These are phyloP conservation scores for Paracoccidioides lutzii DNA, from an alignment of 2,329 filamentous ascomycete genomes.

Conservation along the genomic window DNA sequence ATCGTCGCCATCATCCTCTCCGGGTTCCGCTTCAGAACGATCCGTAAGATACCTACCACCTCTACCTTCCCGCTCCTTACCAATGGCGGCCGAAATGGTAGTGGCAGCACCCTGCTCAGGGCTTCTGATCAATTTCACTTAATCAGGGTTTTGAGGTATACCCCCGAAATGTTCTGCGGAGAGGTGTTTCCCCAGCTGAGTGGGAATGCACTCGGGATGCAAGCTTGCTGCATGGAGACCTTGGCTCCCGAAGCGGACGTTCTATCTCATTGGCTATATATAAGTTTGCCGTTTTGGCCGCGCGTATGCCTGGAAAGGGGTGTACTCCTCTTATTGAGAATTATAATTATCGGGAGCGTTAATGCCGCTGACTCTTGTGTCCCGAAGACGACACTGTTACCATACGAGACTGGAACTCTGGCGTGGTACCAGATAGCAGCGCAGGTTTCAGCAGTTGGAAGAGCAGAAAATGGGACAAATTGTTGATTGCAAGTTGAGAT, in stretches of 20 bases:
- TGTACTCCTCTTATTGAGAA: slow-evolving; percentile 23
- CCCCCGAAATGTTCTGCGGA: background rate
- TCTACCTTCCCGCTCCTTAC: slow-evolving; percentile 19
- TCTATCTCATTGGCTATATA: slow-evolving; percentile 41
- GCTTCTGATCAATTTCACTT: slow-evolving; percentile 19
- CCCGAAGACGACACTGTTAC: slow-evolving; percentile 34
- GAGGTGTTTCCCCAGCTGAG: background rate
- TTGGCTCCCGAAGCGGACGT: slow-evolving; percentile 31
- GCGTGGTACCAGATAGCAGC: slow-evolving; percentile 15
- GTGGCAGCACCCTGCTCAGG: slow-evolving; percentile 30
- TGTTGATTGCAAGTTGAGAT: slow-evolving; percentile 20
- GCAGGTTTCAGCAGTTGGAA: slow-evolving; percentile 17
- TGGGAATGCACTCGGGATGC: background rate
- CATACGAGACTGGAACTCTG: slow-evolving; percentile 35
- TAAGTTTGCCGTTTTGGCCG: slow-evolving; percentile 40
- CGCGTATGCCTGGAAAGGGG: slow-evolving; percentile 31
- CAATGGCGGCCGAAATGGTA: slow-evolving; percentile 25
- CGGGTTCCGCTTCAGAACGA: background rate
- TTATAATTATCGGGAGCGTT: slow-evolving; percentile 28
- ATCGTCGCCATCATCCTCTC: no score
- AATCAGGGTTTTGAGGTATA: slow-evolving; percentile 17
- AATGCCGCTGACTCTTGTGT: slow-evolving; percentile 26
- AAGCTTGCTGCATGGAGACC: slow-evolving; percentile 35
- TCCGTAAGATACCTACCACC: slow-evolving; percentile 20
- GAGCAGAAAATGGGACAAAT: slow-evolving; percentile 24